phyloP scores from a whole-genome alignment of 371 early-diverging fungal species.

The Coemansia sp. region DNA sequence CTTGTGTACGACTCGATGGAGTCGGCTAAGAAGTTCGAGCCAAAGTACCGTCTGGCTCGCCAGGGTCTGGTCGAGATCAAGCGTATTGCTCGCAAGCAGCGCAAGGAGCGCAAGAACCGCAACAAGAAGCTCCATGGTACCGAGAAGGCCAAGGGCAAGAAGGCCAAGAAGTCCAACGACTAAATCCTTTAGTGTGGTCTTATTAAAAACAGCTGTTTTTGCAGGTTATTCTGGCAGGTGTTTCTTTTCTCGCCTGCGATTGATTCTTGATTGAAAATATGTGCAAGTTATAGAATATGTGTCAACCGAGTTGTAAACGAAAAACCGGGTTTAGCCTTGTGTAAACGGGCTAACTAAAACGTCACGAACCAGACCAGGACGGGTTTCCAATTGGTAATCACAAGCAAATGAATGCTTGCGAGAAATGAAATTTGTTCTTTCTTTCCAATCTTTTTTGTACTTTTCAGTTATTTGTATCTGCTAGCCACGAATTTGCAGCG shows the following conservation, averaged over 20 bases:
- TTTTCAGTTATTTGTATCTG: neutral
- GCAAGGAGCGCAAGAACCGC: constrained; percentile 99
- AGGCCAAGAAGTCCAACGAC: constrained; percentile 49
- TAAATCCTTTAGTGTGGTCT: neutral
- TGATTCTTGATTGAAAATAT: too few relatives aligned
- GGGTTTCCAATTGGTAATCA: too few relatives aligned
- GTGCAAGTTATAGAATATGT: too few relatives aligned
- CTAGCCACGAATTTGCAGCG: neutral
- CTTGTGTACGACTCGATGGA: constrained; percentile 96
- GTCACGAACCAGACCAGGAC: too few relatives aligned
- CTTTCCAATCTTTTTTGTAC: neutral
- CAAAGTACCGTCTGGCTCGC: constrained; percentile 92
- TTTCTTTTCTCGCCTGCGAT: too few relatives aligned
- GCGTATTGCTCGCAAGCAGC: constrained; percentile 89
- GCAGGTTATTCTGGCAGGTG: too few relatives aligned
- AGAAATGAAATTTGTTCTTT: neutral
- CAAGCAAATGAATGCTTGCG: too few relatives aligned
- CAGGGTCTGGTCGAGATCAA: constrained; percentile 78
- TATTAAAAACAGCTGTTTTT: neutral
- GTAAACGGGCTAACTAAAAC: too few relatives aligned
- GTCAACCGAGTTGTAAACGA: too few relatives aligned
- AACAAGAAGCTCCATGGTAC: constrained; percentile 97
- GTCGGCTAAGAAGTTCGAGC: constrained; percentile 96
- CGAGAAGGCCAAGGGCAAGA: constrained; percentile 88
- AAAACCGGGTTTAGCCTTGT: too few relatives aligned